Percentiles rank a stretch among this genome's conserved stretches.
Conservation (phyloP, 1,284 basidiomycete genomes). For the Melampsora larici-populina region DNA sequence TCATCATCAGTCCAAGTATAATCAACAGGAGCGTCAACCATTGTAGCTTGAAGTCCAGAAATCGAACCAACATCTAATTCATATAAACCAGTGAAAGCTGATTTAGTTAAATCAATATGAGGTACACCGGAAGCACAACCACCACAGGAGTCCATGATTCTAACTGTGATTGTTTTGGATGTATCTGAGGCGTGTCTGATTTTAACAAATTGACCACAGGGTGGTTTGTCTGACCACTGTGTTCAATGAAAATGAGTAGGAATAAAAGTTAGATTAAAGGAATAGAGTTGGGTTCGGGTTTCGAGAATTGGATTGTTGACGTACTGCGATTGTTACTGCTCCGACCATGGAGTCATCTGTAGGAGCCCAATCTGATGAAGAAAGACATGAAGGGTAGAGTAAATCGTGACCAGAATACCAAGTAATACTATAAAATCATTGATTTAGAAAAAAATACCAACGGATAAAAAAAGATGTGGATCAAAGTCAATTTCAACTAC, state of each 20-base stretch:
- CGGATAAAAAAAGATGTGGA: no score
- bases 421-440: conserved; percentile 23
- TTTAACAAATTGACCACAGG: conserved; percentile 27
- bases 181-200: neutral
- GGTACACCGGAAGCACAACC: neutral
- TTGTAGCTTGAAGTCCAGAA: conserved; percentile 10
- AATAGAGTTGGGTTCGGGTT: no score
- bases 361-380: conserved; percentile 20
- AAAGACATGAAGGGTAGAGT: conserved; percentile 12
- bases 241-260: no score
- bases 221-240: conserved; percentile 30
- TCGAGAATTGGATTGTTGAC: no score
- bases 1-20: neutral
- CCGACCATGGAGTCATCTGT: conserved; percentile 33
- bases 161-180: neutral
- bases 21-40: conserved; percentile 7
- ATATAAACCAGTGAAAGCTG: conserved; percentile 28
- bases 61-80: conserved; percentile 19
- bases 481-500: no score
- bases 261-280: no score
- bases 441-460: no score
- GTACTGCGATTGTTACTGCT: conserved; percentile 24
- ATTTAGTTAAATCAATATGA: conserved; percentile 30
- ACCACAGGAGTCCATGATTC: conserved; percentile 26
- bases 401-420: conserved; percentile 33